A percentile compares a stretch with the other conserved stretches of the same genome.
phyloP scores from a whole-genome alignment of 768 basidiomycete species.

The Imleria badia region DNA sequence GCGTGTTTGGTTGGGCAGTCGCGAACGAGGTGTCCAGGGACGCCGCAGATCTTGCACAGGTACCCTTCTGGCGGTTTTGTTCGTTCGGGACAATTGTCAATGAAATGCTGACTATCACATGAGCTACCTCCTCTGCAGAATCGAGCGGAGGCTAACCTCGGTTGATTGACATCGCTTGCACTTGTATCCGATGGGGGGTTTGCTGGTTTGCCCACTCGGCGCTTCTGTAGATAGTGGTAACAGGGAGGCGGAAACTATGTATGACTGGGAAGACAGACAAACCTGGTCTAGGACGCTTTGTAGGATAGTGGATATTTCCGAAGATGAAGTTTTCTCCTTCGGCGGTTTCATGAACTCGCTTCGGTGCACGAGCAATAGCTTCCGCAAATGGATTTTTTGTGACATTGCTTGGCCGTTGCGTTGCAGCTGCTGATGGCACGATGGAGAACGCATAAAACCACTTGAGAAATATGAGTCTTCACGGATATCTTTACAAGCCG shows the following conservation, averaged over 20 bases:
- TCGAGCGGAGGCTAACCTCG: constrained; percentile 48
- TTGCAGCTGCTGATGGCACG: constrained; percentile 46
- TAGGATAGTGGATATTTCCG: constrained; percentile 55
- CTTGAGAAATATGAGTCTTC: constrained; percentile 40
- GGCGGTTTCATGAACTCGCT: constrained; percentile 51
- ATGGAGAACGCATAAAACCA: constrained; percentile 99
- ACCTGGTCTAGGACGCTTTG: constrained; percentile 61
- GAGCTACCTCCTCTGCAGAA: background rate
- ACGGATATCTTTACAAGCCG: background rate
- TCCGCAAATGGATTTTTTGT: constrained; percentile 72
- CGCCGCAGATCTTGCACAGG: constrained; percentile 81
- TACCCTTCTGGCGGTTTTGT: constrained; percentile 81
- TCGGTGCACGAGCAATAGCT: constrained; percentile 37
- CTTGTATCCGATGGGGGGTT: constrained; percentile 70
- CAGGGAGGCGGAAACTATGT: background rate
- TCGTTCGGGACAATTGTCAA: constrained; percentile 73
- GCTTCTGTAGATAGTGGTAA: constrained; percentile 8
- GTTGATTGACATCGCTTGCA: constrained; percentile 75
- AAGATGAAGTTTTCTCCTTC: constrained; percentile 68
- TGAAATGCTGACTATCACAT: constrained; percentile 57
- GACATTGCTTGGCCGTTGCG: constrained; percentile 54
- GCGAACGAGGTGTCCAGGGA: constrained; percentile 84
- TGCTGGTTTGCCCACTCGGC: constrained; percentile 44
- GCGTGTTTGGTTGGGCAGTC: constrained; percentile 84
- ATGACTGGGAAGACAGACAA: constrained; percentile 28